Conservation (phyloP, 2,329 filamentous ascomycete species). For the Aspergillus puulaauensis region DNA sequence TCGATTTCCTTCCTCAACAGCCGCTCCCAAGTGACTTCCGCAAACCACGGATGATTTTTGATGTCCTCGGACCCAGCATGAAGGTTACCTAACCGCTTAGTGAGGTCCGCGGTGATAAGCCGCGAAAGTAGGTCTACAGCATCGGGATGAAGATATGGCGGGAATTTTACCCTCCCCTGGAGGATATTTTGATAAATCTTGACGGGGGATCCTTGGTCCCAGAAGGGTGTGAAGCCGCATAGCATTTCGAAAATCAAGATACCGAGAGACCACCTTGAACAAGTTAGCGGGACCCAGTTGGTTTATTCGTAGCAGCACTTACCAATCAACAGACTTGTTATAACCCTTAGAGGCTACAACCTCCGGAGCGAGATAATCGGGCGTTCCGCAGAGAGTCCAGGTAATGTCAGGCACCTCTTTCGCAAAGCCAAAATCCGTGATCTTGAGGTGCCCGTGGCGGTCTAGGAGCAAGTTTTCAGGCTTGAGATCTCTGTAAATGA, state of each 20-base stretch:
- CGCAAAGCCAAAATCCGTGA: conserved; percentile 97
- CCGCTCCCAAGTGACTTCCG: conserved; percentile 96
- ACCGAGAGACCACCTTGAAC: conserved; percentile 87
- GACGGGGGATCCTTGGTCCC: conserved; percentile 96
- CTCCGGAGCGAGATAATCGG: conserved; percentile 95
- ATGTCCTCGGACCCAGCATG: conserved; percentile 89
- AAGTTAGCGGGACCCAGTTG: not conserved
- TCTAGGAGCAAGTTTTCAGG: conserved; percentile 91
- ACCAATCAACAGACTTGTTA: conserved; percentile 99
- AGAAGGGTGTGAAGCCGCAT: conserved; percentile 97
- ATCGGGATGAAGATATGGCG: conserved; percentile 90
- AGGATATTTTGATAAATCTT: conserved; percentile 99
- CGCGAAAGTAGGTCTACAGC: conserved; percentile 90
- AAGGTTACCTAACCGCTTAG: conserved; percentile 90
- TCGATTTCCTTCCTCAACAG: conserved; percentile 95
- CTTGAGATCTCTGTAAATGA: conserved; percentile 97
- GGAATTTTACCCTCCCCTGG: conserved; percentile 93
- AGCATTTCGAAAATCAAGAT: conserved; percentile 99
- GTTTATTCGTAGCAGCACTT: conserved; percentile 40
- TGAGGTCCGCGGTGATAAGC: conserved; percentile 90
- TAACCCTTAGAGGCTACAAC: conserved; percentile 99
- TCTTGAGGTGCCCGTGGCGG: conserved; percentile 91
- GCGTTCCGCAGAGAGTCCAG: conserved; percentile 96
- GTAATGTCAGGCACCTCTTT: conserved; percentile 99
- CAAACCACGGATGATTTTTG: conserved; percentile 94